Evolutionary conservation across 2,329 filamentous ascomycete genomes (phyloP).

Genomic region (Mollisiaceae sp.): DNA sequence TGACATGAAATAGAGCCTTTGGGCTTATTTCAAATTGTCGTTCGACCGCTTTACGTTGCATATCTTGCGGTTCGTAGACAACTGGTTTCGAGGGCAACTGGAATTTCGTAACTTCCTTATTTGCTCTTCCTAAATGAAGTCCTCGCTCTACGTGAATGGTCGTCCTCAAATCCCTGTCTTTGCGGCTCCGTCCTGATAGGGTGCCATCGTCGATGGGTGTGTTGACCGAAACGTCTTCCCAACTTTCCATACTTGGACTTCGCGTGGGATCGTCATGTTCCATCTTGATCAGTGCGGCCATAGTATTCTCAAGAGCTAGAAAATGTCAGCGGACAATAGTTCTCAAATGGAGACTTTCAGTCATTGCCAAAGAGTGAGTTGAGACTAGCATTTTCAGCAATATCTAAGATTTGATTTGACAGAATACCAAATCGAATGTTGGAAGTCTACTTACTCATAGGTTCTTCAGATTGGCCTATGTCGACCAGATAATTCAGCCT

Average conservation of each 20-base stretch:
- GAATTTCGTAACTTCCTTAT: conserved; percentile 61
- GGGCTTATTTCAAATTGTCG: conserved; percentile 88
- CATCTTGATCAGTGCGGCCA: conserved; percentile 75
- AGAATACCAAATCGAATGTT: not conserved
- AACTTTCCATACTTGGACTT: conserved; percentile 83
- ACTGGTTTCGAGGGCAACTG: conserved; percentile 83
- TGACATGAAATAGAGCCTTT: conserved; percentile 92
- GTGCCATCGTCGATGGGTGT: conserved; percentile 65
- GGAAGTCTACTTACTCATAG: conserved; percentile 51
- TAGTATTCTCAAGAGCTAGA: conserved; percentile 64
- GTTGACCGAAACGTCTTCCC: conserved; percentile 77
- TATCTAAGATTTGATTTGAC: not conserved
- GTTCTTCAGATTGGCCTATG: conserved; percentile 75
- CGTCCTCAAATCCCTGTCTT: conserved; percentile 56
- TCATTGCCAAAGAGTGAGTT: not conserved
- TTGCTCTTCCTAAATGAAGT: conserved; percentile 51
- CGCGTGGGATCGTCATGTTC: conserved; percentile 65
- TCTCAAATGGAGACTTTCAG: not conserved
- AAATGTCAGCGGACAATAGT: conserved; percentile 12
- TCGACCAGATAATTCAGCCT: conserved; percentile 86
- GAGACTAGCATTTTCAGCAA: not conserved
- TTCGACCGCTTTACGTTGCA: conserved; percentile 76
- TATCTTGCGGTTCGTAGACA: conserved; percentile 81
- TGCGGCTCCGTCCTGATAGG: conserved; percentile 45
- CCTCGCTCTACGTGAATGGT: conserved; percentile 67